Percentiles rank a stretch among this genome's conserved stretches.
Conservation (phyloP, 306 rosid genomes). For the Arachis hypogaea region DNA sequence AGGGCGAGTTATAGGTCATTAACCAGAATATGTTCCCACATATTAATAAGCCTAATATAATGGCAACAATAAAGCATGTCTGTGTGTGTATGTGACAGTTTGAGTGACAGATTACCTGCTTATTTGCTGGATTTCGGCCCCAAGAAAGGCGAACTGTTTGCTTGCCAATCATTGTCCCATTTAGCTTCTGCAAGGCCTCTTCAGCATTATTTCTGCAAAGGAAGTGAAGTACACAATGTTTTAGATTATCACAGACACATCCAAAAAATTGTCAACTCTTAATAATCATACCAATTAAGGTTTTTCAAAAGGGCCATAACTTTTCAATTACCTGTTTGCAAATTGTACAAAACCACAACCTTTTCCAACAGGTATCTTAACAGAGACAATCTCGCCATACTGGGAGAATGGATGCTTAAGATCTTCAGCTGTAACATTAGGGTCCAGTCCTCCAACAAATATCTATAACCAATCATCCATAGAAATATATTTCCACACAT, state of each 20-base stretch:
- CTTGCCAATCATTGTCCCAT: constrained; percentile 79
- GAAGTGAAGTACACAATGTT: constrained; percentile 14
- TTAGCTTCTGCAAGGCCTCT: constrained; percentile 90
- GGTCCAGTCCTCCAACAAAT: constrained; percentile 99
- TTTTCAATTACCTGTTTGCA: constrained; percentile 75
- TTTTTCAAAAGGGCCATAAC: constrained; percentile 1
- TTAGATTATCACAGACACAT: neutral
- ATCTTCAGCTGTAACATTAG: constrained; percentile 87
- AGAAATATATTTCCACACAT: constrained; percentile 12
- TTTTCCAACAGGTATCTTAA: constrained; percentile 95
- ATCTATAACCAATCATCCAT: constrained; percentile 59
- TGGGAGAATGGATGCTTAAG: constrained; percentile 90
- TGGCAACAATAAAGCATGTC: neutral
- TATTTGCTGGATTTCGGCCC: constrained; percentile 99
- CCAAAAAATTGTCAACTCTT: constrained; percentile 1
- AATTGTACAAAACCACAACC: constrained; percentile 99
- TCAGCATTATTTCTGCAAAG: constrained; percentile 82
- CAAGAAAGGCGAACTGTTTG: constrained; percentile 98
- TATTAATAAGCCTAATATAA: too few species aligned
- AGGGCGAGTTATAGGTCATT: too few species aligned
- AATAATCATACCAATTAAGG: neutral
- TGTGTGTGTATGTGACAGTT: neutral
- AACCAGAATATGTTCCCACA: too few species aligned
- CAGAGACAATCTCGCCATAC: constrained; percentile 91
- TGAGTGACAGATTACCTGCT: constrained; percentile 60